Percentiles rank a stretch among this genome's conserved stretches.
phyloP scores from a whole-genome alignment of 2,329 filamentous ascomycete genomes.

The Simplicillium aogashimaense region DNA sequence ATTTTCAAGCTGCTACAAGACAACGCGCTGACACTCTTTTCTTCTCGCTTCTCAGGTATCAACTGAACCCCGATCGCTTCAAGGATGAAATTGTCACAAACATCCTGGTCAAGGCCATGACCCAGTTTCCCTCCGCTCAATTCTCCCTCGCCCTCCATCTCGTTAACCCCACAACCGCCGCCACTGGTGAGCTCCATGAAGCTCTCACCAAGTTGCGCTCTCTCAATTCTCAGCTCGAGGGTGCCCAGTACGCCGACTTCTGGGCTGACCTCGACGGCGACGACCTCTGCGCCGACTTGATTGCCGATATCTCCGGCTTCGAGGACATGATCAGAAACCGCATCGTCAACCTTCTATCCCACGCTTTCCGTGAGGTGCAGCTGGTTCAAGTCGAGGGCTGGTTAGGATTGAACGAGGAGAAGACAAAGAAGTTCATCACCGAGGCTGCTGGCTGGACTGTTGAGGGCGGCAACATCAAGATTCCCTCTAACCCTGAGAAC shows the following conservation, averaged over 20 bases:
- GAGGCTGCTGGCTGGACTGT: slow-evolving; percentile 85
- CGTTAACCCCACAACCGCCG: slow-evolving; percentile 67
- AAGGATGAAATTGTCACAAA: slow-evolving; percentile 98
- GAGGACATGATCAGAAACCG: slow-evolving; percentile 87
- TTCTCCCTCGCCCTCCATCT: slow-evolving; percentile 92
- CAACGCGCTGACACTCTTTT: too few relatives aligned
- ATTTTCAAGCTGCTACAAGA: too few relatives aligned
- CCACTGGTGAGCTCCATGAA: slow-evolving; percentile 69
- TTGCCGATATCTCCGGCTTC: slow-evolving; percentile 88
- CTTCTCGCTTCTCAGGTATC: slow-evolving; percentile 56
- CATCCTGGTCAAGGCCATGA: slow-evolving; percentile 95
- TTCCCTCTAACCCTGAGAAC: slow-evolving; percentile 92
- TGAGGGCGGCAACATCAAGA: slow-evolving; percentile 56
- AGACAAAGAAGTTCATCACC: slow-evolving; percentile 66
- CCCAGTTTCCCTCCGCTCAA: slow-evolving; percentile 91
- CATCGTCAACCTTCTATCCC: slow-evolving; percentile 79
- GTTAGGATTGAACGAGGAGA: slow-evolving; percentile 61
- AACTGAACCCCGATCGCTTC: slow-evolving; percentile 97
- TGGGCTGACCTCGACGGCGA: slow-evolving; percentile 89
- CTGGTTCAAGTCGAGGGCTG: slow-evolving; percentile 61
- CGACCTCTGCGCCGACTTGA: slow-evolving; percentile 90
- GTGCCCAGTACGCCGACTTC: slow-evolving; percentile 83
- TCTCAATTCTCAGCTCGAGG: slow-evolving; percentile 80
- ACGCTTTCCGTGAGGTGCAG: slow-evolving; percentile 66
- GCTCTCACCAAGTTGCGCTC: slow-evolving; percentile 78